Base-by-base conservation (phyloP, 140 eudicot genomes). In the Flaveria floridana region DNA sequence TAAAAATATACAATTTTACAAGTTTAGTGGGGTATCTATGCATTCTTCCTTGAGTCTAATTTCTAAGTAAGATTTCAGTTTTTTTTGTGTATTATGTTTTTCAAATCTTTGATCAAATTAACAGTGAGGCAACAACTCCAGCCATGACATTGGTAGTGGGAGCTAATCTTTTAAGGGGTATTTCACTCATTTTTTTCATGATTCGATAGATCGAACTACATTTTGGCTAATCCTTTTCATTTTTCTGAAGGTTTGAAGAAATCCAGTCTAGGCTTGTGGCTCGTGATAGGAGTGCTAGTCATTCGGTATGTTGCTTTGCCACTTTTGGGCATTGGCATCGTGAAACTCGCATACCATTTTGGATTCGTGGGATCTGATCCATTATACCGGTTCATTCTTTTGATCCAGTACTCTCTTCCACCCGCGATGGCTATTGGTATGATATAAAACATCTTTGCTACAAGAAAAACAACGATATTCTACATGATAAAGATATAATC, bases 361-460 rank as follows among this genome's bases (percentile, higher is more conserved):
- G 91, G 91, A 16, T 30, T 84, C 8, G 84, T 86, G 77, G 87
- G 84, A 61, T 70, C 82, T 0, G 95, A 88, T 78, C 48, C 89
- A 0, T 25, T 88, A n/a, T 84, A 86, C 71, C 83, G 63, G 63
- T 88, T 88, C 62, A 82, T 88, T 71, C 91, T 88, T 53, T 48
- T 88, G 82, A 85, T 88, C 52, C 95, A 88, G 62, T 84, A 79
- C 70, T 82, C 95, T 1, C 79, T 88, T 16, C 95, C 95, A 42
- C 91, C 95, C 1, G 91, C 95, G 2, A 86, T 86, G 95, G 81
- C 83, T 19, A 85, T 88, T 63, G 85, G 95, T 88, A 85, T 26
- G 65, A 48, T 46, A 48, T 46, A 12, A 16, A 19, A 13, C 26
- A 25, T 71, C 50, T 16, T 18, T 5, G n/a, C 56, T 59, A 56